Evolutionary conservation across 2,329 filamentous ascomycete species (phyloP), one percentile per base, ranked within the genome.

Genomic region (Monosporascus sp.): DNA sequence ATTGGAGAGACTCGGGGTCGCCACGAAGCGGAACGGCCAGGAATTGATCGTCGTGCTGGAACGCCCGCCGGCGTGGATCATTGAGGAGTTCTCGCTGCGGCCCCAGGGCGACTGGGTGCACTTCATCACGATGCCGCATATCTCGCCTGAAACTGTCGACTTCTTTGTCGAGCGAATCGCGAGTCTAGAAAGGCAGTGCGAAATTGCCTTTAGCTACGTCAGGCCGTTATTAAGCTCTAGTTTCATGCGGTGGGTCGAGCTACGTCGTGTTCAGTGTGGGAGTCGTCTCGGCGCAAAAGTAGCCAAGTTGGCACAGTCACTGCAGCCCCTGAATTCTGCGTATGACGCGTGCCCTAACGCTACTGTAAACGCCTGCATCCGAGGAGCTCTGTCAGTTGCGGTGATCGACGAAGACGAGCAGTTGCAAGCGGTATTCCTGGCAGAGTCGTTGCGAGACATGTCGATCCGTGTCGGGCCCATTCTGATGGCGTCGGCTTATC

Each of bases 31-130:
- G 31, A 49, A 56, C 31, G 14, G 27, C 15, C 3, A 51, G n/a
- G 48, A 39, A 35, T 45, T 53, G 15, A 56, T 49, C 38, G 36
- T 31, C 2, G 51, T 54, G 7, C 20, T 53, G 5, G 54, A 54
- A 46, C 38, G 54, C 3, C 51, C 51, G 3, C 45, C 49, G 22
- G 36, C 54, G 25, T 56, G 54, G 54, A 46, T 56, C 15, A 51
- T 43, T 7, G 54, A 56, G 44, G 49, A 53, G 39, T 56, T 56
- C 17, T 53, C 38, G n/a, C 37, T 56, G 38, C n/a, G 51, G 3
- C 54, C 54, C 2, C 51, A 56, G 27, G 49, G 39, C 25, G 51
- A 56, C 31, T 56, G 54, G 54, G 54, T 56, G 14, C 54, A 56
- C 39, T 54, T 56, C 24, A 50, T 56, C 18, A 24, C 51, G 11